Conservation (phyloP, 306 rosid species). For the Argentina anserina region DNA sequence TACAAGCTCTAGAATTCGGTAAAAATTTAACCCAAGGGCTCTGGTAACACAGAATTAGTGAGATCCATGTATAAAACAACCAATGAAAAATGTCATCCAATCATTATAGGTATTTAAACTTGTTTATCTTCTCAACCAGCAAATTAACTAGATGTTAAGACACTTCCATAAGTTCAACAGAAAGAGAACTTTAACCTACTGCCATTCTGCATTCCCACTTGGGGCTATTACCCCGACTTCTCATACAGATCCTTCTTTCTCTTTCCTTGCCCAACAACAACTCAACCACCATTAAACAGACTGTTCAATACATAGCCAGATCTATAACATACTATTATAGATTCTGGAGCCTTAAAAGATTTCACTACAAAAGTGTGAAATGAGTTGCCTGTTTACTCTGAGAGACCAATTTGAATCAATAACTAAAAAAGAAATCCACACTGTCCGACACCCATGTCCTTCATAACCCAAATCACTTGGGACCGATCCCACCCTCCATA, state of each 20-base stretch:
- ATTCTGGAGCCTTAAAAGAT: background rate
- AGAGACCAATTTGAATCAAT: constrained; percentile 1
- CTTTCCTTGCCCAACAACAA: background rate
- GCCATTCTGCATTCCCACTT: background rate
- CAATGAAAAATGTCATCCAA: background rate
- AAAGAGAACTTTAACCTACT: background rate
- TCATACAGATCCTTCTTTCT: background rate
- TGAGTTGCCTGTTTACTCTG: background rate
- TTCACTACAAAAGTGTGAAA: background rate
- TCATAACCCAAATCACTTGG: background rate
- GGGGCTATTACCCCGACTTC: background rate
- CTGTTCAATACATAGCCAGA: background rate
- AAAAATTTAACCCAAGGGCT: background rate
- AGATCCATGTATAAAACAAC: background rate
- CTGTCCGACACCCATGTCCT: background rate
- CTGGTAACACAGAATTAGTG: background rate
- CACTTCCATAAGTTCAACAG: background rate
- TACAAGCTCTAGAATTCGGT: background rate
- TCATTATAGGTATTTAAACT: background rate
- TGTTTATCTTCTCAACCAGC: background rate
- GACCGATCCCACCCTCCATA: background rate
- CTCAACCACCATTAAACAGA: background rate
- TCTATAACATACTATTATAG: background rate
- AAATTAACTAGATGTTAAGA: background rate
- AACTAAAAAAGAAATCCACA: background rate